Evolutionary conservation across 2,329 filamentous ascomycete species (phyloP).

Genomic region (Aspergillus luchuensis): DNA sequence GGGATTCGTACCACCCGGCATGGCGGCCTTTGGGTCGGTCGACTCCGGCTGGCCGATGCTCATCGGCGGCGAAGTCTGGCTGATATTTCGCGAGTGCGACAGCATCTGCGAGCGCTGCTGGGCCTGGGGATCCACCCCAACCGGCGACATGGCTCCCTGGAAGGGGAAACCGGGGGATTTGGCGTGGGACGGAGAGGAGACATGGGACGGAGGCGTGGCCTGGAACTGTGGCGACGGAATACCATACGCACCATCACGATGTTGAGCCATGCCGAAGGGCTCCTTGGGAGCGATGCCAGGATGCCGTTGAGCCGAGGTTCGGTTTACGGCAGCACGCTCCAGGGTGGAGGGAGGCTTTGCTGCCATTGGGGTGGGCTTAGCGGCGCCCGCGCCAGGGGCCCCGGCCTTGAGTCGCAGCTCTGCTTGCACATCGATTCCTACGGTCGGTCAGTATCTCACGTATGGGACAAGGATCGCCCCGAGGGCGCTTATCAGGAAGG

Average conservation of each 20-base stretch:
- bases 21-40: conserved; percentile 36
- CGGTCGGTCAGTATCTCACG: conserved; percentile 9
- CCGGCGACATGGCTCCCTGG: conserved; percentile 64
- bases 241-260: conserved; percentile 40
- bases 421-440: conserved; percentile 95
- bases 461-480: neutral
- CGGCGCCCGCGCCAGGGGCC: conserved; percentile 71
- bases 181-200: conserved; percentile 65
- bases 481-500: neutral
- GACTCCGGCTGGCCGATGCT: conserved; percentile 42
- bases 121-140: conserved; percentile 56
- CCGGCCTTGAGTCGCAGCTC: conserved; percentile 91
- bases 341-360: conserved; percentile 72
- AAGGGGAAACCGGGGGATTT: conserved; percentile 64
- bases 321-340: conserved; percentile 77
- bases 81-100: conserved; percentile 39
- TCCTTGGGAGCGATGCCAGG: conserved; percentile 73
- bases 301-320: conserved; percentile 71
- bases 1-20: conserved; percentile 30
- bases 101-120: conserved; percentile 51
- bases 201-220: conserved; percentile 79
- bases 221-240: conserved; percentile 71
- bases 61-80: conserved; percentile 37
- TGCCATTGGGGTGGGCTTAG: conserved; percentile 68
- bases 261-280: conserved; percentile 52